Evolutionary conservation across 768 basidiomycete species (phyloP), one percentile per base, ranked within the genome.

Genomic region (Hydnomerulius pinastri): DNA sequence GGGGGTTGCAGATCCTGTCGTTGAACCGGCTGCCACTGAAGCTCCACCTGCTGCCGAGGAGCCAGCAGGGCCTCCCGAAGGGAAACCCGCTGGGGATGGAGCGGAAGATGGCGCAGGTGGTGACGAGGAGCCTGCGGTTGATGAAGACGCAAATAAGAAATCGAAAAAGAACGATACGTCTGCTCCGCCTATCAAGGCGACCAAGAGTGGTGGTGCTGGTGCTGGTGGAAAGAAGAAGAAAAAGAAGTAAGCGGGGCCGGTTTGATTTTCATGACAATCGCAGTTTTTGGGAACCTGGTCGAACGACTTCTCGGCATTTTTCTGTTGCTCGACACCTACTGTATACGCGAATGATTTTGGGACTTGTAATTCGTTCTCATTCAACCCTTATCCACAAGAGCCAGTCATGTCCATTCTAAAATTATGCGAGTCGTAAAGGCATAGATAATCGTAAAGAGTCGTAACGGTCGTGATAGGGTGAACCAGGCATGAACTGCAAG

Each of bases 131-230:
- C n/a, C n/a, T n/a, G 4, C 2, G 13, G n/a, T 1, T 4, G 40
- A 4, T 0, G 48, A 18, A 1, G 43, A 20, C 1, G 36, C 1
- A 5, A 53, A 49, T 32, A 55, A 56, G 44, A 61, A 59, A 5
- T 57, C 55, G 51, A 64, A 56, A 32, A 35, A 43, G 38, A 39
- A 36, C 21, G 37, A 41, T 39, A 38, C n/a, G 6, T 32, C 32
- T 4, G 36, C 43, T 41, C 43, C 23, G 27, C 42, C 21, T 43
- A 46, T 58, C 3, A 18, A 39, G 15, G 4, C 6, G 25, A 48
- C 29, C 15, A 30, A 17, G 41, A 38, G 48, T 24, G 49, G 41
- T 23, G 53, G 43, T 28, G 47, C 23, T 24, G 33, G n/a, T 4
- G 33, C 24, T 0, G 39, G n/a, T 1, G 28, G 17, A 17, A 51